A percentile compares a stretch with the other conserved stretches of the same genome.
These are phyloP conservation scores for Echria macrotheca DNA, from an alignment of 495 filamentous ascomycete genomes.

Conservation along the genomic window DNA sequence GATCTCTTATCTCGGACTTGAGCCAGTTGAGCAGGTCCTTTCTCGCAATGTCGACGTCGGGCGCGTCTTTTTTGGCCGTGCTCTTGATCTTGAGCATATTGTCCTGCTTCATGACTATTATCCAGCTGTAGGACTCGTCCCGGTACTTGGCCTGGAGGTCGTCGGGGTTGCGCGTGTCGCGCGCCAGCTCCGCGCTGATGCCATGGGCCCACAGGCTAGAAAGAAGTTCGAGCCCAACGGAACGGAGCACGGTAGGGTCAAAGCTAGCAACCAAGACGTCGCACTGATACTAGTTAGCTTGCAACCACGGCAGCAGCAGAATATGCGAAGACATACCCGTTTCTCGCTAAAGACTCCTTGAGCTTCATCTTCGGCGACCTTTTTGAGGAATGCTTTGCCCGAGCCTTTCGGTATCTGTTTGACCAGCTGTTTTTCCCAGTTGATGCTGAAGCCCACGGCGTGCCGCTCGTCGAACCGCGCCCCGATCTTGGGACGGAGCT, in stretches of 20 bases:
- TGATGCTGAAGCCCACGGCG: conserved; percentile 88
- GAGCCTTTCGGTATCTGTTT: conserved; percentile 54
- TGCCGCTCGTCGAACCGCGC: conserved; percentile 51
- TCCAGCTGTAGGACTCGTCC: conserved; percentile 75
- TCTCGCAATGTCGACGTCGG: conserved; percentile 69
- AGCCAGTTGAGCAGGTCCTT: conserved; percentile 77
- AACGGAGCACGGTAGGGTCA: conserved; percentile 68
- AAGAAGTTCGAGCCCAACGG: conserved; percentile 68
- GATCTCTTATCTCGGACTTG: conserved; percentile 73
- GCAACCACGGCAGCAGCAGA: background rate
- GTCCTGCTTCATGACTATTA: conserved; percentile 80
- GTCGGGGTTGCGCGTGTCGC: conserved; percentile 67
- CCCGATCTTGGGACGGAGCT: conserved; percentile 56
- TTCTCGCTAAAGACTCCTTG: conserved; percentile 57
- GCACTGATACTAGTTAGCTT: conserved; percentile 47
- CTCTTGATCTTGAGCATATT: conserved; percentile 70
- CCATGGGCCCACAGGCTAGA: conserved; percentile 75
- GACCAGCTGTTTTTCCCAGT: conserved; percentile 76
- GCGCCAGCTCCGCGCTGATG: conserved; percentile 85
- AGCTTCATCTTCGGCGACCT: conserved; percentile 47
- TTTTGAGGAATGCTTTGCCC: conserved; percentile 62
- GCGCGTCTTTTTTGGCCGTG: conserved; percentile 62
- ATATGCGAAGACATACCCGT: conserved; percentile 46
- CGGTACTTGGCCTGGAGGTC: conserved; percentile 66
- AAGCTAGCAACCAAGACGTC: conserved; percentile 88